Evolutionary conservation across 2,329 filamentous ascomycete species (phyloP).

Genomic region (Cladosporium sp.): DNA sequence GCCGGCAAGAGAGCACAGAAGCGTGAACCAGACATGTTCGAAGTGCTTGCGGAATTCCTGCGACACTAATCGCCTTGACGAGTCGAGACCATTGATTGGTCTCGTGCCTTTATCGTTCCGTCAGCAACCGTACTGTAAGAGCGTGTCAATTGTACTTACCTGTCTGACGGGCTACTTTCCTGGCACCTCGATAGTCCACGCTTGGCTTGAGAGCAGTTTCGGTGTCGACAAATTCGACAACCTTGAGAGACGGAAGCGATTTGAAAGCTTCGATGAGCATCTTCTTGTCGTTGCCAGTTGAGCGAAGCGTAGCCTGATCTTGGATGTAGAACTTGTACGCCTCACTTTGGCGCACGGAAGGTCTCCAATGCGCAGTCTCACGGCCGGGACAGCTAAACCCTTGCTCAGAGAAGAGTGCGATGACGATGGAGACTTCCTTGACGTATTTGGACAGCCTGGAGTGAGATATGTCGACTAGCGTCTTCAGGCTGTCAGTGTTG

Average conservation of each 20-base stretch:
- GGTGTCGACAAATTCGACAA: conserved; percentile 15
- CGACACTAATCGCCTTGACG: neutral
- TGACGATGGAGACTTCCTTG: conserved; percentile 22
- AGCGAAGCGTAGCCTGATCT: conserved; percentile 23
- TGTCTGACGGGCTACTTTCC: conserved; percentile 21
- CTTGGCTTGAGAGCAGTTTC: conserved; percentile 1
- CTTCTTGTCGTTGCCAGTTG: conserved; percentile 16
- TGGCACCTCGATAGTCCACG: conserved; percentile 19
- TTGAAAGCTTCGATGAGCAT: conserved; percentile 24
- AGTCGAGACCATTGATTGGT: neutral
- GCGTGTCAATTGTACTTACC: too few relatives aligned
- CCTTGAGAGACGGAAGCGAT: conserved; percentile 17
- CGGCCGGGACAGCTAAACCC: conserved; percentile 17
- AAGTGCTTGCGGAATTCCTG: conserved; percentile 17
- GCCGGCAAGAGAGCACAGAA: conserved; percentile 18
- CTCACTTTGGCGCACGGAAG: conserved; percentile 21
- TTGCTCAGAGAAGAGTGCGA: conserved; percentile 19
- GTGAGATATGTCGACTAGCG: conserved; percentile 24
- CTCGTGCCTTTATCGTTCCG: neutral
- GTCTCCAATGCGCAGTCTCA: conserved; percentile 18
- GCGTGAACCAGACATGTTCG: conserved; percentile 18
- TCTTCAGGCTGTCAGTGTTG: conserved; percentile 23
- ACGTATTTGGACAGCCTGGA: conserved; percentile 22
- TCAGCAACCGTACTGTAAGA: neutral
- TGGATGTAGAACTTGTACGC: conserved; percentile 23